These are phyloP conservation scores for Apiosordaria backusii DNA, from an alignment of 495 filamentous ascomycete species.

Conservation along the genomic window DNA sequence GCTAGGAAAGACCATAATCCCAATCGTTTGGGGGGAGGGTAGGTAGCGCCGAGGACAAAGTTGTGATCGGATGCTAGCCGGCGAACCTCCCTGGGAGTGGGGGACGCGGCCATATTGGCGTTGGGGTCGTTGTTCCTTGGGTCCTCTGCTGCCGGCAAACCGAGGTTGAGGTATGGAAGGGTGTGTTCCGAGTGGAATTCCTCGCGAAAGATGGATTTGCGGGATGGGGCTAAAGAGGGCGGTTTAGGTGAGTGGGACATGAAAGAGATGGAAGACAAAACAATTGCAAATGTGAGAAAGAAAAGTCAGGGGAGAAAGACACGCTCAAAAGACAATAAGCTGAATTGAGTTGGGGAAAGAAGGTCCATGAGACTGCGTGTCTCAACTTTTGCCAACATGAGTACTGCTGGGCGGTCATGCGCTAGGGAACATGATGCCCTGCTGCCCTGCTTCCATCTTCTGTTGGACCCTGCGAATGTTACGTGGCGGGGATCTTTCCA, in stretches of 20 bases:
- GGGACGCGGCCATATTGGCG: constrained; percentile 18
- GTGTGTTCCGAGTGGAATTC: constrained; percentile 25
- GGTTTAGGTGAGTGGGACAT: constrained; percentile 9
- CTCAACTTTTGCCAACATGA: not conserved
- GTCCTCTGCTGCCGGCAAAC: not conserved
- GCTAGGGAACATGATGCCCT: too few relatives aligned
- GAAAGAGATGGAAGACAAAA: not conserved
- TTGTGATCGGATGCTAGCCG: constrained; percentile 32
- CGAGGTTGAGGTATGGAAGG: constrained; percentile 9
- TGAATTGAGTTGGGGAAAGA: not conserved
- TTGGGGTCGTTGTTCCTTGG: not conserved
- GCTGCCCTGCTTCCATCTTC: too few relatives aligned
- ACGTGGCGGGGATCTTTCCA: too few relatives aligned
- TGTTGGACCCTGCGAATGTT: too few relatives aligned
- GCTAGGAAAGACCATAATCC: constrained; percentile 29
- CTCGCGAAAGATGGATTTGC: constrained; percentile 29
- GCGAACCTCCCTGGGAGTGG: constrained; percentile 27
- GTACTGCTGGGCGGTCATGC: not conserved
- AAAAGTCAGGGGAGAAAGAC: not conserved
- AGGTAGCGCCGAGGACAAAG: constrained; percentile 24
- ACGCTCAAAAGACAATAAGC: not conserved
- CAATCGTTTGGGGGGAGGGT: constrained; percentile 18
- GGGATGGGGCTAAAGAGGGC: constrained; percentile 21
- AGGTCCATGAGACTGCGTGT: not conserved
- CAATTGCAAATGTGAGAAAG: not conserved